Evolutionary conservation across 306 rosid genomes (phyloP), one percentile per base, ranked within the genome.

Genomic region (Ceratonia siliqua): DNA sequence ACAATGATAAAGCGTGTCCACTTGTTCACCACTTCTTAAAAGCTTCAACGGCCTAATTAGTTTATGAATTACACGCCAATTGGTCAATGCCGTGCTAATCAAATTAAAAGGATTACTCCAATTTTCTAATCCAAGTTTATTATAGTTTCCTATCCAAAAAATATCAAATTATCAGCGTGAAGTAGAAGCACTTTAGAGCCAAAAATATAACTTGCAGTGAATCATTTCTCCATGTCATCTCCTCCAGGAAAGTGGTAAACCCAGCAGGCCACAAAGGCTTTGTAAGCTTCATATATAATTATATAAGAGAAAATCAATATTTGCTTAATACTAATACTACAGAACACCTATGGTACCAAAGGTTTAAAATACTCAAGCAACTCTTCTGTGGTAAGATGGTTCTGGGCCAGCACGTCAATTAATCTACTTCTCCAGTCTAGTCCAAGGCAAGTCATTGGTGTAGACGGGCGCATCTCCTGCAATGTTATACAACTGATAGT

Each of bases 1-100:
- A 52, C 59, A 41, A 61, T 13, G 22, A 52, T 1, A 75, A 68
- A 30, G 36, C 76, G 6, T 43, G 46, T 53, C 63, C 73, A 52
- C 68, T 41, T 13, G 69, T 24, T 42, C 15, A 27, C 13, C 75
- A 62, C n/a, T 32, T 28, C 41, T 54, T 22, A 28, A n/a, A 20
- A 17, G 25, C 1, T 70, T 46, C 55, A 49, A 24, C 4, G 10
- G 41, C 4, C 14, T 57, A 68, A 20, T 46, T 49, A 6, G 27
- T 18, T 22, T 41, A 39, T 52, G 62, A 39, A 50, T 21, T 36
- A 61, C 66, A 38, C 48, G 72, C 58, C 38, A 71, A 27, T 25
- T 21, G 42, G 57, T 72, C 39, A 64, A 45, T 72, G 52, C 7
- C 56, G 62, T 56, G 27, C 35, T 28, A 36, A n/a, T n/a, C n/a